phyloP scores from a whole-genome alignment of 1,284 basidiomycete genomes.

The Coniophora puteana region DNA sequence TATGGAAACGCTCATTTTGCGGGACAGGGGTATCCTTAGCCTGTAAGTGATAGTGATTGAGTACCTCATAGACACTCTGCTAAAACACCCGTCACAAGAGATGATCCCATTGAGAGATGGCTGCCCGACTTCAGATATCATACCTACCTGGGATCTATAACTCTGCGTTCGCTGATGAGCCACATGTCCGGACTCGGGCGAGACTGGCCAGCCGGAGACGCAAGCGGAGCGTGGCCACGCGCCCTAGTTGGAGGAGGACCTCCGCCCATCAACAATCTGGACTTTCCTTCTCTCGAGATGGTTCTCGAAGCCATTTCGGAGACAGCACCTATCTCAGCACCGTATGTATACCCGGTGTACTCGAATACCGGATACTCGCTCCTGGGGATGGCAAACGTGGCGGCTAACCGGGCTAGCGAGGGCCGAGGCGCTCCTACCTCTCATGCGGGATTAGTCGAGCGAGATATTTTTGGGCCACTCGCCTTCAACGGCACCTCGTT shows the following conservation, averaged over 20 bases:
- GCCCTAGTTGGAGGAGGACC: conserved; percentile 23
- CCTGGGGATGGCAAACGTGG: conserved; percentile 39
- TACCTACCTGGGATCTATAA: conserved; percentile 30
- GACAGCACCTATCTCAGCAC: conserved; percentile 35
- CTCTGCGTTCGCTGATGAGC: conserved; percentile 41
- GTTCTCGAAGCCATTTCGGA: conserved; percentile 32
- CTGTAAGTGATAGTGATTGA: conserved; percentile 31
- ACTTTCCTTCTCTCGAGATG: conserved; percentile 25
- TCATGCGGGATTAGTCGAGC: conserved; percentile 37
- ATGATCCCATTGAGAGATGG: conserved; percentile 39
- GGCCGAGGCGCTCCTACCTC: conserved; percentile 25
- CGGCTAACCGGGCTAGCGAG: conserved; percentile 32
- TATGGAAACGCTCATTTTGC: conserved; percentile 42
- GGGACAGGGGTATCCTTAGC: conserved; percentile 37
- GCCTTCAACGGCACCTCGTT: conserved; percentile 37
- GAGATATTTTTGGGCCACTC: conserved; percentile 43
- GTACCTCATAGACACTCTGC: neutral
- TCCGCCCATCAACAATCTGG: conserved; percentile 23
- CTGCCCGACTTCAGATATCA: conserved; percentile 31
- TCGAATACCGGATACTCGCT: conserved; percentile 44
- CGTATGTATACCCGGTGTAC: conserved; percentile 42
- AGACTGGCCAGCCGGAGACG: conserved; percentile 39
- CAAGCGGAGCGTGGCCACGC: conserved; percentile 35
- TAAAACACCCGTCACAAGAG: conserved; percentile 22
- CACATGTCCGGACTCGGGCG: conserved; percentile 46